Evolutionary conservation across 78 protist genomes (phyloP).

Genomic region (Pigoraptor vietnamica): DNA sequence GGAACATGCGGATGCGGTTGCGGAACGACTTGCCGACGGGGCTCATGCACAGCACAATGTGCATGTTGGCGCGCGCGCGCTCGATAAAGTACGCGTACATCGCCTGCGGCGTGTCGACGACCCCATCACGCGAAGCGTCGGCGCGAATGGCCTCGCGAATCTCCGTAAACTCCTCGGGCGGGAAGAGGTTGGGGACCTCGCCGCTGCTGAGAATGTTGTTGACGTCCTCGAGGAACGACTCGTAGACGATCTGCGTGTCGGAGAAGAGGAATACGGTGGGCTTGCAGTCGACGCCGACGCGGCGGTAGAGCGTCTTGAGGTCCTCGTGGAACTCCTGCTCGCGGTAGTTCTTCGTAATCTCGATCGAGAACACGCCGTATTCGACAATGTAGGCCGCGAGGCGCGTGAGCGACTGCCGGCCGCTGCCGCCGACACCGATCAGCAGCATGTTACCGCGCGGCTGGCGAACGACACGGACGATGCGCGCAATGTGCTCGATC

Average conservation of each 20-base stretch:
- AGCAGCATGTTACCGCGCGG: conserved; percentile 86
- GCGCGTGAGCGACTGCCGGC: conserved; percentile 78
- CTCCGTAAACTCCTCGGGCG: conserved; percentile 40
- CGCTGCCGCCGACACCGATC: conserved; percentile 94
- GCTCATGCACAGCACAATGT: conserved; percentile 51
- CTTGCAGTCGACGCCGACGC: conserved; percentile 27
- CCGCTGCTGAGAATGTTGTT: conserved; percentile 72
- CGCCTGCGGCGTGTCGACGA: conserved; percentile 20
- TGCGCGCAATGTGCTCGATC: conserved; percentile 76
- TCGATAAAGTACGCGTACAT: conserved; percentile 61
- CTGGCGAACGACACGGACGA: conserved; percentile 66
- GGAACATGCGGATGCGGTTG: conserved; percentile 54
- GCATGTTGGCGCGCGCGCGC: conserved; percentile 48
- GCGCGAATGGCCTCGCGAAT: conserved; percentile 29
- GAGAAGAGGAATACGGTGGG: conserved; percentile 45
- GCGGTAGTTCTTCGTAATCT: conserved; percentile 61
- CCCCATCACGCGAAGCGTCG: conserved; percentile 16
- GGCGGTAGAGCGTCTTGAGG: conserved; percentile 37
- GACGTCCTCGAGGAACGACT: conserved; percentile 80
- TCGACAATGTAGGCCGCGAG: conserved; percentile 80
- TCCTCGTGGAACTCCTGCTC: conserved; percentile 50
- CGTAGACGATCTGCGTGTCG: conserved; percentile 76
- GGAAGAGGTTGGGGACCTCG: conserved; percentile 75
- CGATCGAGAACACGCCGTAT: conserved; percentile 36
- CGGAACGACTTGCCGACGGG: conserved; percentile 64